These are phyloP conservation scores for Austroboletus olivaceoglutinosus DNA, from an alignment of 1,284 basidiomycete genomes.

Conservation along the genomic window DNA sequence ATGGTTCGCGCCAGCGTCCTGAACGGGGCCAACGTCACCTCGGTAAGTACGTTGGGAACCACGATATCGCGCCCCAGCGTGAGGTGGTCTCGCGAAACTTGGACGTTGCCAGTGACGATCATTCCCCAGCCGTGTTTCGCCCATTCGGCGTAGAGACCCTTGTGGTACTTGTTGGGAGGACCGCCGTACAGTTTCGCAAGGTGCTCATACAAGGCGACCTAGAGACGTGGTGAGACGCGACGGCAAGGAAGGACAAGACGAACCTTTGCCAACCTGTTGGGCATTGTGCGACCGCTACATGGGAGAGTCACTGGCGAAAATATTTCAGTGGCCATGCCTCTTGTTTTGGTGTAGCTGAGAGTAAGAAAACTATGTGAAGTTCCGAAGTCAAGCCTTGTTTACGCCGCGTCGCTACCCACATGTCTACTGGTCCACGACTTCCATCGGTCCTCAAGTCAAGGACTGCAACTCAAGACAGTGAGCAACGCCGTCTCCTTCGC, in stretches of 20 bases:
- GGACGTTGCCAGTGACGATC: conserved; percentile 87
- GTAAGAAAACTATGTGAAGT: neutral
- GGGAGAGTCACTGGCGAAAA: conserved; percentile 52
- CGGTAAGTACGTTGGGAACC: conserved; percentile 49
- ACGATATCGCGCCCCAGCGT: conserved; percentile 80
- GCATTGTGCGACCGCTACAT: conserved; percentile 41
- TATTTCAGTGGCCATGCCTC: conserved; percentile 23
- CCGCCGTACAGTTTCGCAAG: conserved; percentile 69
- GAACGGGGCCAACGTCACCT: conserved; percentile 51
- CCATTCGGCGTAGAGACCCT: conserved; percentile 76
- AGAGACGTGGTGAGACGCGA: neutral
- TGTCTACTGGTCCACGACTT: conserved; percentile 35
- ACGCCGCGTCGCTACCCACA: neutral
- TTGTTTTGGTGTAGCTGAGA: neutral
- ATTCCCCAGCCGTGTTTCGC: conserved; percentile 82
- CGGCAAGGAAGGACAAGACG: neutral
- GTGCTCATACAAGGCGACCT: conserved; percentile 88
- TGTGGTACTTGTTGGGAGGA: conserved; percentile 64
- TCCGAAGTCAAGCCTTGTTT: too few relatives aligned
- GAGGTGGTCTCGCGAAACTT: conserved; percentile 71
- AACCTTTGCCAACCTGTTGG: conserved; percentile 51
- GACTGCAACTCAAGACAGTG: conserved; percentile 55
- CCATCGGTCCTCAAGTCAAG: conserved; percentile 55
- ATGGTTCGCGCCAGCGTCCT: conserved; percentile 49
- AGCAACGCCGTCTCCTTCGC: conserved; percentile 10